A percentile compares a stretch with the other conserved stretches of the same genome.
These are phyloP conservation scores for Parascedosporium putredinis DNA, from an alignment of 2,329 filamentous ascomycete genomes.

Conservation along the genomic window DNA sequence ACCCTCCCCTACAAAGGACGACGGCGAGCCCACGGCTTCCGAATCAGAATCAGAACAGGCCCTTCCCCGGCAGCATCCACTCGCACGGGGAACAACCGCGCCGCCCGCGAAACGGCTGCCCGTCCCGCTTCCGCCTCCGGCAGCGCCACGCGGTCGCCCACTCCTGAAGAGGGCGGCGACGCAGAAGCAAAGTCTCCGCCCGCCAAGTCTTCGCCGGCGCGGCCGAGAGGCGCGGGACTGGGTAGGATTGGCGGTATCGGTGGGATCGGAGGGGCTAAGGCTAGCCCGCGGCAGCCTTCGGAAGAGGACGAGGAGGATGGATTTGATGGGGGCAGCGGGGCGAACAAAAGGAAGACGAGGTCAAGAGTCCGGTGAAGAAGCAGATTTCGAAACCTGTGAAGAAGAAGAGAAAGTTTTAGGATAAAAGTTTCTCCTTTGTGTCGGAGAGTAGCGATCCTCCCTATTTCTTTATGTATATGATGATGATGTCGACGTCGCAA, in stretches of 20 bases:
- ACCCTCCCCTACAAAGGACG: not conserved
- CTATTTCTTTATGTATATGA: too few species aligned
- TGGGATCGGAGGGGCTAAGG: not conserved
- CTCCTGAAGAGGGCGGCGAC: not conserved
- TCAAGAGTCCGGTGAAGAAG: conserved; percentile 2
- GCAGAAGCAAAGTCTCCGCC: not conserved
- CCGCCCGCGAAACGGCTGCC: not conserved
- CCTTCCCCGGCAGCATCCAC: not conserved
- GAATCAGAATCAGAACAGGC: not conserved
- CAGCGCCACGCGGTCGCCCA: not conserved
- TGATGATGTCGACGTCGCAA: too few species aligned
- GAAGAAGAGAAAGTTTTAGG: conserved; percentile 9
- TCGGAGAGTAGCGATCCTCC: too few species aligned
- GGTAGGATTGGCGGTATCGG: conserved; percentile 5
- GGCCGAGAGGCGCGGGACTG: not conserved
- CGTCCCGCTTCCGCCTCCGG: not conserved
- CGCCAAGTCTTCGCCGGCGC: not conserved
- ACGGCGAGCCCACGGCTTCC: conserved; percentile 5
- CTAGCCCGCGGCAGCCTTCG: not conserved
- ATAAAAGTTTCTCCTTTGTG: too few species aligned
- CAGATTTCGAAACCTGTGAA: conserved; percentile 4
- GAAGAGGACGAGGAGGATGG: not conserved
- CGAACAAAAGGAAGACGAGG: not conserved
- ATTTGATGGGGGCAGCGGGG: not conserved
- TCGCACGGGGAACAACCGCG: not conserved